Percentiles rank a stretch among this genome's conserved stretches.
Evolutionary conservation across 1,284 basidiomycete genomes (phyloP).

Genomic region (Sparassis latifolia): DNA sequence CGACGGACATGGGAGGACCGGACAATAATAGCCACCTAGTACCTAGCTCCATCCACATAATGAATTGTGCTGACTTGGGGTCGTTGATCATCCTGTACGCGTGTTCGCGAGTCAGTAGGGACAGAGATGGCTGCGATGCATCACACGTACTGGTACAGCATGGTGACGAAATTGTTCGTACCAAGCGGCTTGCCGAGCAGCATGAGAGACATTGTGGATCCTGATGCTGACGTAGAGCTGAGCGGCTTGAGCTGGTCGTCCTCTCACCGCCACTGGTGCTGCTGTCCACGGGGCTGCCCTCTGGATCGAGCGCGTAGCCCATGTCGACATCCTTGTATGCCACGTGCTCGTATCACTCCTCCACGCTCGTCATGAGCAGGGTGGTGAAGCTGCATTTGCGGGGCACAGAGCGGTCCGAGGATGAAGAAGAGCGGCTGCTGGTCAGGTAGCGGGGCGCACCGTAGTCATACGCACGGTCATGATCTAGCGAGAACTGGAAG

Average conservation of each 20-base stretch:
- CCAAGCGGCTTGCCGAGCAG: conserved; percentile 58
- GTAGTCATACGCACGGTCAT: conserved; percentile 24
- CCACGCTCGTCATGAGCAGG: conserved; percentile 28
- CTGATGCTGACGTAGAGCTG: neutral
- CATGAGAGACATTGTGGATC: conserved; percentile 32
- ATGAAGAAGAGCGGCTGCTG: conserved; percentile 31
- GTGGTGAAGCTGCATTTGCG: conserved; percentile 57
- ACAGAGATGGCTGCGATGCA: too few species aligned
- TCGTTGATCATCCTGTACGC: conserved; percentile 71
- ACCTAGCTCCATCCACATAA: conserved; percentile 72
- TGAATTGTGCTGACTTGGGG: conserved; percentile 69
- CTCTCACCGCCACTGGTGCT: conserved; percentile 43
- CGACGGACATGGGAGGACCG: too few species aligned
- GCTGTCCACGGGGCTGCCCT: conserved; percentile 47
- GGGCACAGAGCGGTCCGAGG: conserved; percentile 44
- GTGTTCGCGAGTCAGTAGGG: too few species aligned
- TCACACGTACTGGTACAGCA: conserved; percentile 68
- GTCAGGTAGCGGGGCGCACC: conserved; percentile 22
- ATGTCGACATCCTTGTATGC: conserved; percentile 46
- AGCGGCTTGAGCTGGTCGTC: conserved; percentile 29
- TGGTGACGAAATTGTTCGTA: conserved; percentile 79
- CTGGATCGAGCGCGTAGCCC: conserved; percentile 31
- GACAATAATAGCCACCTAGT: conserved; percentile 37
- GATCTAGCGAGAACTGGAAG: conserved; percentile 38
- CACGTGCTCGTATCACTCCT: conserved; percentile 17